A percentile compares a stretch with the other conserved stretches of the same genome.
These are phyloP conservation scores for Hypoxylon perforatum DNA, from an alignment of 495 filamentous ascomycete genomes.

Conservation along the genomic window DNA sequence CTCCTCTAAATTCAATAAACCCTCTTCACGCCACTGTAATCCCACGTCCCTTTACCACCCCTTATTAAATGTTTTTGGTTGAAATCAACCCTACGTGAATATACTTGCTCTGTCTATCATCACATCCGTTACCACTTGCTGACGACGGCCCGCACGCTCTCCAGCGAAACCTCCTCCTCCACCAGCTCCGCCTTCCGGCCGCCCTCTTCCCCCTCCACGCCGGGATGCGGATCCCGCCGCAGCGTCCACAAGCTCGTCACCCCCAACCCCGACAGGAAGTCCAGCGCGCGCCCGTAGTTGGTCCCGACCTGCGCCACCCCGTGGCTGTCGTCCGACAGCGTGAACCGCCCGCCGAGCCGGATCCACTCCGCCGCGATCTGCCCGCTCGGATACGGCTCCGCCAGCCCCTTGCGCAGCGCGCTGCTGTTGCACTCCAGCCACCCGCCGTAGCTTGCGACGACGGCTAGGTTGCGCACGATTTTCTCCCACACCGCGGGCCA, in stretches of 20 bases:
- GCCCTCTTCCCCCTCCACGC: slow-evolving; percentile 18
- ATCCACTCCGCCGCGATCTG: slow-evolving; percentile 75
- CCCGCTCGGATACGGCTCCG: slow-evolving; percentile 85
- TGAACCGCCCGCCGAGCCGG: slow-evolving; percentile 78
- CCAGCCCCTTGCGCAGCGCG: slow-evolving; percentile 87
- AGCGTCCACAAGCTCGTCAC: slow-evolving; percentile 62
- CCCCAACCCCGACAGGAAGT: slow-evolving; percentile 64
- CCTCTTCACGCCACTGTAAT: no score
- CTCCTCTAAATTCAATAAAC: no score
- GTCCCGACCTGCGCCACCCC: slow-evolving; percentile 80
- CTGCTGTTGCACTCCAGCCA: slow-evolving; percentile 90
- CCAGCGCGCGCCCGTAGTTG: slow-evolving; percentile 60
- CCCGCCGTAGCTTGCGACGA: slow-evolving; percentile 77
- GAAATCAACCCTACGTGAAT: no score
- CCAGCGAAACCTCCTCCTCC: slow-evolving; percentile 41
- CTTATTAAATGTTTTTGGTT: no score
- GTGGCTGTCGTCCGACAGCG: slow-evolving; percentile 92
- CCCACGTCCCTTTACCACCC: no score
- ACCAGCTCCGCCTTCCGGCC: slow-evolving; percentile 41
- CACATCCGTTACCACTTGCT: slow-evolving; percentile 43
- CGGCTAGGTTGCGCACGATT: slow-evolving; percentile 77
- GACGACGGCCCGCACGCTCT: slow-evolving; percentile 31
- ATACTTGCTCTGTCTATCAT: neutral
- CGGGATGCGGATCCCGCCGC: slow-evolving; percentile 42
- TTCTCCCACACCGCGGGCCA: slow-evolving; percentile 74